phyloP scores from a whole-genome alignment of 2,329 filamentous ascomycete species.

The Cladosporium austrohemisphaericum region DNA sequence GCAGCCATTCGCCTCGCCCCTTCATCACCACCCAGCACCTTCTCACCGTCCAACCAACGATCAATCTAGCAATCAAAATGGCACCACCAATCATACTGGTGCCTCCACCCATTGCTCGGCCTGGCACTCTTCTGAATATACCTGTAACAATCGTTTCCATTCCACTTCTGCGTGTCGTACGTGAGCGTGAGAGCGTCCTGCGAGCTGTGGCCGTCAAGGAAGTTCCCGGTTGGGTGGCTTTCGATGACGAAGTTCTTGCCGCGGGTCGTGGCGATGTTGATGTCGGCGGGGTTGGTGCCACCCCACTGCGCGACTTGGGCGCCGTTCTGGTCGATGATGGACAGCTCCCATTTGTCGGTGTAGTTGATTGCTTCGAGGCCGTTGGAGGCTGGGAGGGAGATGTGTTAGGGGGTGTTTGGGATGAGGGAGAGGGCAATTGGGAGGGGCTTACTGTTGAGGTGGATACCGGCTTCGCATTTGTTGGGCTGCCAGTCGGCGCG shows the following conservation, averaged over 20 bases:
- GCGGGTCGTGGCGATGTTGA: background rate
- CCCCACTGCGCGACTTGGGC: background rate
- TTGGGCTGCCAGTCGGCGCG: background rate
- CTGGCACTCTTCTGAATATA: background rate
- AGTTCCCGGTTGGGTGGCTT: background rate
- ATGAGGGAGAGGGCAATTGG: accelerated
- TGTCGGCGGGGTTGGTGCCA: conserved; percentile 1
- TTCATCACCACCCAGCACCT: too few relatives aligned
- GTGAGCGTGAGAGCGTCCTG: background rate
- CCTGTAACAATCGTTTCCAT: background rate
- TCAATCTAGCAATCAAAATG: background rate
- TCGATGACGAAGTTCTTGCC: background rate
- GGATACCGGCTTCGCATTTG: background rate
- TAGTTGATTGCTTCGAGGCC: background rate
- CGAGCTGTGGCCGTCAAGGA: background rate
- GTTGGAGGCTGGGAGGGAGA: background rate
- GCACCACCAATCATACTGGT: conserved; percentile 6
- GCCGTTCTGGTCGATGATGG: background rate
- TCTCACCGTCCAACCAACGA: too few relatives aligned
- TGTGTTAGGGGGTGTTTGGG: background rate
- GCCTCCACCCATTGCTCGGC: background rate
- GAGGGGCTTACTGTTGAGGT: background rate
- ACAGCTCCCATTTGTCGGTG: background rate
- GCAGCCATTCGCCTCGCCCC: too few relatives aligned
- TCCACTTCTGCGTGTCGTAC: conserved; percentile 5